phyloP scores from a whole-genome alignment of 2,329 filamentous ascomycete species.

The Fusarium lyarnte region DNA sequence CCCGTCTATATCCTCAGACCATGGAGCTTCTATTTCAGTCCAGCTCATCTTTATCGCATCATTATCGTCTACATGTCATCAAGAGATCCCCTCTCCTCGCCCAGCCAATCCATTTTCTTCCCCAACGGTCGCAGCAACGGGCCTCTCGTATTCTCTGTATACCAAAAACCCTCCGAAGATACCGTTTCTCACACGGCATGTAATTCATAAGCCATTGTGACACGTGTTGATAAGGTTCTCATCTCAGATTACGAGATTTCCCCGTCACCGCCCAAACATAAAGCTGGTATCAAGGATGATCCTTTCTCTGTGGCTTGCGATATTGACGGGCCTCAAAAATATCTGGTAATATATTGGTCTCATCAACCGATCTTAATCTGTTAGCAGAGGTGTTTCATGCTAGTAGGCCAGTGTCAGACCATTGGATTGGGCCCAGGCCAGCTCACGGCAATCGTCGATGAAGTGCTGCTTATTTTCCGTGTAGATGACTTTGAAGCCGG shows the following conservation, averaged over 20 bases:
- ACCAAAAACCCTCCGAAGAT: background rate
- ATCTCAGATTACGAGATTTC: conserved; percentile 3
- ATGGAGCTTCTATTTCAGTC: background rate
- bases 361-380: background rate
- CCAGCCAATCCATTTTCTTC: background rate
- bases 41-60: background rate
- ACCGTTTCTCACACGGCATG: background rate
- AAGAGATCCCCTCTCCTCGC: background rate
- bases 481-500: background rate
- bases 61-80: conserved; percentile 14
- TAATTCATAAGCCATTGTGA: background rate
- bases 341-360: background rate
- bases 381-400: background rate
- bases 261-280: background rate
- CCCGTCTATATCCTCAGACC: background rate
- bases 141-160: conserved; percentile 4
- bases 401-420: conserved; percentile 11
- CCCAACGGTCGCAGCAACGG: background rate
- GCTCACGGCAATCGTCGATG: conserved; percentile 26
- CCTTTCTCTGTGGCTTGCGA: background rate
- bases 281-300: background rate
- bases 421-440: background rate
- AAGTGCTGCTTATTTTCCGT: conserved; percentile 18
- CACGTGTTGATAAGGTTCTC: conserved; percentile 4
- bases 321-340: conserved; percentile 1